phyloP scores from a whole-genome alignment of 108 stramenopile species.

The Nitzschia sp. region DNA sequence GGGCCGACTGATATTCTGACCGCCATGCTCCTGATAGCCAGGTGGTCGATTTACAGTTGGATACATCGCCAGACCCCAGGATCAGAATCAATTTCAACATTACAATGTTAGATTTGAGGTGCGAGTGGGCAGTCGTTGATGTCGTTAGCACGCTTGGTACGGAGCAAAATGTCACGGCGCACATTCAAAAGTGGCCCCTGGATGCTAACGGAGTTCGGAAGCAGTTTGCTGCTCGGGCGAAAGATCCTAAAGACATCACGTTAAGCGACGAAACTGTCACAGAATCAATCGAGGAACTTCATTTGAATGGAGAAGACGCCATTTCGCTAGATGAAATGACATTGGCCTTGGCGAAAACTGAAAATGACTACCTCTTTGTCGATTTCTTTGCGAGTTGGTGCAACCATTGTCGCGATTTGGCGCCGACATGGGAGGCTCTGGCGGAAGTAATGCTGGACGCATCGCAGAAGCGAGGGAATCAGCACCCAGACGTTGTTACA shows the following conservation, averaged over 20 bases:
- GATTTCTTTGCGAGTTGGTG: constrained; percentile 82
- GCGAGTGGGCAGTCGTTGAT: constrained; percentile 89
- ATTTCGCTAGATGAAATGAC: constrained; percentile 55
- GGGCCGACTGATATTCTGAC: neutral
- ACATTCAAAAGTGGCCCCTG: constrained; percentile 90
- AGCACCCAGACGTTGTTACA: constrained; percentile 37
- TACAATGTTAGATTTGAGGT: constrained; percentile 89
- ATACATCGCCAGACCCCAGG: constrained; percentile 42
- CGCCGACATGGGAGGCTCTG: constrained; percentile 86
- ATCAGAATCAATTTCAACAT: constrained; percentile 92
- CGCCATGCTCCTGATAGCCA: constrained; percentile 28
- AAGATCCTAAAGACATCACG: constrained; percentile 56
- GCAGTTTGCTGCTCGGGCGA: constrained; percentile 77
- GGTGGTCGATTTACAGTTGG: constrained; percentile 72
- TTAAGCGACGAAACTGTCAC: constrained; percentile 69
- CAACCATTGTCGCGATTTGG: constrained; percentile 77
- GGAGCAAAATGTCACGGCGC: constrained; percentile 91
- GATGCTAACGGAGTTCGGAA: constrained; percentile 80
- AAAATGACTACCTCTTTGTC: constrained; percentile 57
- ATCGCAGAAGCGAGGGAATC: constrained; percentile 49
- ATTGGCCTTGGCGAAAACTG: constrained; percentile 35
- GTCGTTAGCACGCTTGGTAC: constrained; percentile 79
- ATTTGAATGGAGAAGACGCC: constrained; percentile 84
- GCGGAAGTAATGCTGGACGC: constrained; percentile 79
- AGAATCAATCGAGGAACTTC: constrained; percentile 83